Evolutionary conservation across 345 rosid genomes (phyloP), one percentile per base, ranked within the genome.

Genomic region (Carallia pectinifolia): DNA sequence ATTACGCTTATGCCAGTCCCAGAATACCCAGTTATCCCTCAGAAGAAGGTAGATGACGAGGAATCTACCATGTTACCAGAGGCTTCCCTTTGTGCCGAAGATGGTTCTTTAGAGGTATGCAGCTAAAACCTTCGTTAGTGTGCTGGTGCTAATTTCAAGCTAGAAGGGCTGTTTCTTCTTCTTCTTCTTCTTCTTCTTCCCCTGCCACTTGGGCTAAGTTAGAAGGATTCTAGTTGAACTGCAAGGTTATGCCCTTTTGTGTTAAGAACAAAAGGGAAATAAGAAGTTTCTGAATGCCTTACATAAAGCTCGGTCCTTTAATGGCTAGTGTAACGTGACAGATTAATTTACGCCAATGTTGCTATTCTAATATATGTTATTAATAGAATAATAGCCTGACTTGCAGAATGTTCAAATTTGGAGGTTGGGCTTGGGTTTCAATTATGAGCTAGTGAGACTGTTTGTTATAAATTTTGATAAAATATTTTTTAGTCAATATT

Each of bases 81-180:
- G 61, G 69, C 85, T 52, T 78, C 87, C 73, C 85, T 82, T 71
- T 92, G 85, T 61, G 72, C 71, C 44, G 91, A 84, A 83, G 97
- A 92, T 76, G 97, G 95, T 50, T 87, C 97, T 61, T 79, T 92
- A 64, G 87, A 86, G 96, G 97, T 84, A 70, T 18, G 52, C 38
- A n/a, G 47, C 17, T 44, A 44, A 44, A 44, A 44, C 17, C 50
- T 44, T 12, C 12, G 12, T 4, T 44, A 44, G 50, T 44, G 16
- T 44, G 1, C 17, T 44, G 50, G 50, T 44, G 50, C 50, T 44
- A 44, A 44, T 12, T 40, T 12, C 50, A 12, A 44, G 50, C 50
- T 44, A 44, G 50, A 44, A 44, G 50, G 17, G 3, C 4, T 13
- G 4, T 40, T 9, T 40, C 15, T 40, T 44, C 13, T 44, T 44